Conservation (phyloP, 2,329 filamentous ascomycete genomes). For the Fusarium denticulatum region DNA sequence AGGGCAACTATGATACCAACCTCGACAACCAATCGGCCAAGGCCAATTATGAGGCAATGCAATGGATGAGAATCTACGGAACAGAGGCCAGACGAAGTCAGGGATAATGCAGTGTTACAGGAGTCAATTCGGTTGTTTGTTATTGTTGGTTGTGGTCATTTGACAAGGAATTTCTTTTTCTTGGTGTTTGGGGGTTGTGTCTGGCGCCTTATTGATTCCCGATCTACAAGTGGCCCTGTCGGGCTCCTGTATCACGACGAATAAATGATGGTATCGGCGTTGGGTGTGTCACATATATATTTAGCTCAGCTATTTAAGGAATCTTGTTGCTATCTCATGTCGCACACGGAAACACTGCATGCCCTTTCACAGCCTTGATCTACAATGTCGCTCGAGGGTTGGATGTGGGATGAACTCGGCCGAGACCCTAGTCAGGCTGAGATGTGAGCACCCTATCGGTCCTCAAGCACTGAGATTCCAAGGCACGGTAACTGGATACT, state of each 20-base stretch:
- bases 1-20: conserved; percentile 24
- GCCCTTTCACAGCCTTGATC: conserved; percentile 1
- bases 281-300: conserved; percentile 32
- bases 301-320: conserved; percentile 31
- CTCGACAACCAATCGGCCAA: neutral
- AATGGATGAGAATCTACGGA: neutral
- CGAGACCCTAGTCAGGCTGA: conserved; percentile 13
- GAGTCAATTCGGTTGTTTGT: conserved; percentile 4
- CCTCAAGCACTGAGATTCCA: neutral
- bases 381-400: neutral
- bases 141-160: conserved; percentile 2
- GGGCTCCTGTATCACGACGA: conserved; percentile 31
- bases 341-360: conserved; percentile 3
- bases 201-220: conserved; percentile 32
- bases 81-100: neutral
- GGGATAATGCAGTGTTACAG: conserved; percentile 1
- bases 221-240: conserved; percentile 22
- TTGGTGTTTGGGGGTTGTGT: conserved; percentile 25
- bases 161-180: conserved; percentile 27
- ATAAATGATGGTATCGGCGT: conserved; percentile 35
- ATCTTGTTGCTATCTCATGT: conserved; percentile 23
- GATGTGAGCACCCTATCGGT: neutral
- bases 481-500: neutral
- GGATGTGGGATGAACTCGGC: conserved; percentile 4
- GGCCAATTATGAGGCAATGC: neutral